These are phyloP conservation scores for Cocos nucifera DNA, from an alignment of 176 grass and related monocot genomes.

Conservation along the genomic window DNA sequence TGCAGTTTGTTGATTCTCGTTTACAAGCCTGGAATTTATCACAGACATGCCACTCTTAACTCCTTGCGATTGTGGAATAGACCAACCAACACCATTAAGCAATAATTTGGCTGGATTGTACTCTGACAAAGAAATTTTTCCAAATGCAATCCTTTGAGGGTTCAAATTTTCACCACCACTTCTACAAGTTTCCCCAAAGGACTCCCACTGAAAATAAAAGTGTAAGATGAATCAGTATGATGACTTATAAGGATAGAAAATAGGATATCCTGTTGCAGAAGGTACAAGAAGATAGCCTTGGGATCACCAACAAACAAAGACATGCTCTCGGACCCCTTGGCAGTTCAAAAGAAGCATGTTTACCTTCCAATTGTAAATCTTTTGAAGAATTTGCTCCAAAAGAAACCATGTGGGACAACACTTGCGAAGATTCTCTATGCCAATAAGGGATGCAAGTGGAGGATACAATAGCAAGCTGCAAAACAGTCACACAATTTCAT, in stretches of 20 bases:
- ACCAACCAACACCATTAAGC: conserved; percentile 62
- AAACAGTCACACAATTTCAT: not conserved
- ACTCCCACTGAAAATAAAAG: conserved; percentile 46
- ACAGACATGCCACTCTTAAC: conserved; percentile 38
- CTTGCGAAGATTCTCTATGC: conserved; percentile 76
- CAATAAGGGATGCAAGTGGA: conserved; percentile 74
- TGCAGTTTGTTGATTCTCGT: conserved; percentile 30
- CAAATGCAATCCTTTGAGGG: conserved; percentile 39
- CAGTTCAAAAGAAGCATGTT: not conserved
- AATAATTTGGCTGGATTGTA: conserved; percentile 47
- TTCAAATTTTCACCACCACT: conserved; percentile 37
- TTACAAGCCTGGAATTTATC: conserved; percentile 31
- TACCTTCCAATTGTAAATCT: conserved; percentile 86
- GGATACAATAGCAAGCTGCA: conserved; percentile 74
- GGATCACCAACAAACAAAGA: not conserved
- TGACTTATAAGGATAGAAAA: too few species aligned
- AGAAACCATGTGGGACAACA: conserved; percentile 90
- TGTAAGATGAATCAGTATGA: not conserved
- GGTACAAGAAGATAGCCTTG: not conserved
- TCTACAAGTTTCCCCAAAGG: conserved; percentile 40
- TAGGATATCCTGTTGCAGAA: not conserved
- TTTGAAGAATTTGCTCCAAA: conserved; percentile 82
- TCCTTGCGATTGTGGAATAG: conserved; percentile 52
- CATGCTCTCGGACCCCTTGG: too few species aligned
- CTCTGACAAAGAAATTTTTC: conserved; percentile 30